Evolutionary conservation across 2,329 filamentous ascomycete species (phyloP).

Genomic region (Zymoseptoria ardabiliae): DNA sequence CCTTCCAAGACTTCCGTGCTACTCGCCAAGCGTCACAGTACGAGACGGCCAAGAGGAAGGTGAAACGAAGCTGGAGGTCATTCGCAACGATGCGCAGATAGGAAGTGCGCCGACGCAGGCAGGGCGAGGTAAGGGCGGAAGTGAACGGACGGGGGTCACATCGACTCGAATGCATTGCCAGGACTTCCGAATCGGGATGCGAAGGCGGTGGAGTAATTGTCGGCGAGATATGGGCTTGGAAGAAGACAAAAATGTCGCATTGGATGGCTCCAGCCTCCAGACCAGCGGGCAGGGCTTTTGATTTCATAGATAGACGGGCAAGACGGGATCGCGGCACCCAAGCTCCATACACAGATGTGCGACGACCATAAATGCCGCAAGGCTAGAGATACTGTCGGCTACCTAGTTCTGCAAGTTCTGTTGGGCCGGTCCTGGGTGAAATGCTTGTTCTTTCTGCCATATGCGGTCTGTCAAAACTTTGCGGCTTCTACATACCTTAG

Average conservation of each 20-base stretch:
- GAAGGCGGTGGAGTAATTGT: neutral
- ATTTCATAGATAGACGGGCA: neutral
- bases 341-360: neutral
- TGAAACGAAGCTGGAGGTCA: neutral
- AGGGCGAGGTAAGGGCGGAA: neutral
- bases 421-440: conserved; percentile 2
- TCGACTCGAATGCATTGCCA: neutral
- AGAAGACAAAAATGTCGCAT: neutral
- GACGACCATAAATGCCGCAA: neutral
- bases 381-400: neutral
- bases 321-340: neutral
- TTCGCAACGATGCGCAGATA: neutral
- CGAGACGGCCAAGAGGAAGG: neutral
- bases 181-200: neutral
- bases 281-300: neutral
- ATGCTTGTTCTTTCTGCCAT: neutral
- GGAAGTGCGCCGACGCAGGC: neutral
- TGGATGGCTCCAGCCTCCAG: neutral
- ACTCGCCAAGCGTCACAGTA: neutral
- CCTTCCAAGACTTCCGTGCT: neutral
- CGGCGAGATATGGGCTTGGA: neutral
- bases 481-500: neutral
- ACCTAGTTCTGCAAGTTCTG: neutral
- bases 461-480: neutral
- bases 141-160: neutral